Evolutionary conservation across 2,329 filamentous ascomycete species (phyloP).

Genomic region (Venturia asperata): DNA sequence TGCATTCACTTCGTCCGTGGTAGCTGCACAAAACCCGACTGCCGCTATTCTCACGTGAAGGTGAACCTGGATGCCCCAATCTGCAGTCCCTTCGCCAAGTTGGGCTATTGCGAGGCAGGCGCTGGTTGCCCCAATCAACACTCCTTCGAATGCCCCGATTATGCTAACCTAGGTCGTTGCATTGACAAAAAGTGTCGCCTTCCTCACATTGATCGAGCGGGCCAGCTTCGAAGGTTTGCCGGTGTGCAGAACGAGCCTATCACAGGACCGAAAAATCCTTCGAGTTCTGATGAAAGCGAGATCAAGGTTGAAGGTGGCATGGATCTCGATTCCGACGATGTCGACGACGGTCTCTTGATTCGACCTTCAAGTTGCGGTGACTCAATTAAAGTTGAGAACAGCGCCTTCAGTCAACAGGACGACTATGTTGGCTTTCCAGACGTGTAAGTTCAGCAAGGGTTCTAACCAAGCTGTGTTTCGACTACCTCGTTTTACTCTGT

Average conservation of each 20-base stretch:
- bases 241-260: constrained; percentile 31
- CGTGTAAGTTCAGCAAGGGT: constrained; percentile 12
- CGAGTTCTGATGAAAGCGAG: background rate
- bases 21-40: constrained; percentile 79
- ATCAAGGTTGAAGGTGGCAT: constrained; percentile 13
- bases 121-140: constrained; percentile 72
- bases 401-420: constrained; percentile 16
- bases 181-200: constrained; percentile 74
- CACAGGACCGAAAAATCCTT: constrained; percentile 30
- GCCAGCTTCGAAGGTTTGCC: constrained; percentile 59
- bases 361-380: constrained; percentile 1
- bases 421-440: constrained; percentile 12
- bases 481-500: constrained; percentile 12
- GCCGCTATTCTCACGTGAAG: constrained; percentile 78
- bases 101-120: constrained; percentile 86
- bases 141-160: constrained; percentile 89
- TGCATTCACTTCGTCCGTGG: constrained; percentile 88
- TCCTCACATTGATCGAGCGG: constrained; percentile 80
- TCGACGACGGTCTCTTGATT: background rate
- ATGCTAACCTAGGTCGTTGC: constrained; percentile 84
- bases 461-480: background rate
- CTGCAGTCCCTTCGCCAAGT: constrained; percentile 74
- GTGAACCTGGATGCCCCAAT: constrained; percentile 71
- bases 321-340: constrained; percentile 13
- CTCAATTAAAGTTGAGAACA: background rate